Evolutionary conservation across 768 basidiomycete species (phyloP), one percentile per base, ranked within the genome.

Genomic region (Asterophora parasitica): DNA sequence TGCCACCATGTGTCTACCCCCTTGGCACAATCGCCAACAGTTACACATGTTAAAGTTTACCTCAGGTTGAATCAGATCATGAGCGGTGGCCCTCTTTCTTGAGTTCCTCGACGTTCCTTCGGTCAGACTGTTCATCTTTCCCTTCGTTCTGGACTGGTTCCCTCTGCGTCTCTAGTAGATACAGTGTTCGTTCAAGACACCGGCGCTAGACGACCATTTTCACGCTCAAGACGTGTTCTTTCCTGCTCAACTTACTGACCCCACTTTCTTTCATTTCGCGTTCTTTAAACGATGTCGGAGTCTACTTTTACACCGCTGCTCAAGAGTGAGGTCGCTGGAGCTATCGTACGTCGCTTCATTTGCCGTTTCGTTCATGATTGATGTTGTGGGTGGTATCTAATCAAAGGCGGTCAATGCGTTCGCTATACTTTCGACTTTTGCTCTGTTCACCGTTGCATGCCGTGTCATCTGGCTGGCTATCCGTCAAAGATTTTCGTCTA

Each of bases 381-480:
- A 16, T 15, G 20, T 33, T 17, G 13, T 15, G 27, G 9, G 36
- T 54, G 6, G 3, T 4, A 3, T 5, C 11, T 30, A 77, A 23
- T 23, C 23, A 23, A 23, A 23, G 77, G 69, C 71, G 45, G 71
- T 81, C 49, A 72, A 75, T 48, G 64, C 67, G 16, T 79, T 84
- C 56, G 77, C 82, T 13, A 49, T 77, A 36, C 57, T 82, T 26
- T 81, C 83, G 7, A 63, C 77, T 15, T 46, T 79, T 28, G 81
- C 79, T 4, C 61, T 86, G 33, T 55, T 70, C 15, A 75, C 74
- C 11, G 74, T 85, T 42, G 67, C 66, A 46, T 46, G 72, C 26
- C 75, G 80, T 48, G 67, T 75, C 31, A 51, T 71, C 39, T 82
- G 74, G 67, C 62, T 82, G 35, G 75, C 69, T 34, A 28, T 74